These are phyloP conservation scores for Trichoderma atroviride DNA, from an alignment of 2,329 filamentous ascomycete genomes.

Conservation along the genomic window DNA sequence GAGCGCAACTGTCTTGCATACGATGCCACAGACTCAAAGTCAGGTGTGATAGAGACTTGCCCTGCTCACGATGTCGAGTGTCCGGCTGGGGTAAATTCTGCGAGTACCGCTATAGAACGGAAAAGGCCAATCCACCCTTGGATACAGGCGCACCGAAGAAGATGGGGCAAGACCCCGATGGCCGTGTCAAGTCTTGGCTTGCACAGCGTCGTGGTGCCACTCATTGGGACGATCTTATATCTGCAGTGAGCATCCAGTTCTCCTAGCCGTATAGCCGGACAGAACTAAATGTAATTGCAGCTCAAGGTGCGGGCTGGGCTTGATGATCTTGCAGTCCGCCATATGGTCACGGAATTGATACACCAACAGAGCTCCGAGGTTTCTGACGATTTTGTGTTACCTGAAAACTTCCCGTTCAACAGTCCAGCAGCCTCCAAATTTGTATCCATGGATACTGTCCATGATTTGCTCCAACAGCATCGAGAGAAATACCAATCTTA, in stretches of 20 bases:
- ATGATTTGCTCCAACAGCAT: background rate
- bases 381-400: background rate
- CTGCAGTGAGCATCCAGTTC: background rate
- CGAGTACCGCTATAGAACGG: background rate
- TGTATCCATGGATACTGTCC: background rate
- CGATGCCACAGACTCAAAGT: constrained; percentile 3
- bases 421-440: background rate
- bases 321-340: background rate
- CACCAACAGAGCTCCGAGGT: background rate
- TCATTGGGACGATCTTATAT: background rate
- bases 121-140: background rate
- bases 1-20: background rate
- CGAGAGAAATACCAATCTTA: background rate
- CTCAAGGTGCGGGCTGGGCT: background rate
- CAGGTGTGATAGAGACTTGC: background rate
- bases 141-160: background rate
- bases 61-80: background rate
- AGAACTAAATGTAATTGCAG: background rate
- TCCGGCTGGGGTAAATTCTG: background rate
- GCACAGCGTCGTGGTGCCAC: background rate
- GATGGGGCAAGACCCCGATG: background rate
- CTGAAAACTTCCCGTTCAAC: background rate
- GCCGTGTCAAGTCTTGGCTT: background rate
- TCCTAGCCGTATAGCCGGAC: background rate
- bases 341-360: background rate